Evolutionary conservation across 768 basidiomycete species (phyloP), one percentile per base, ranked within the genome.

Genomic region (Panellus pusillus): DNA sequence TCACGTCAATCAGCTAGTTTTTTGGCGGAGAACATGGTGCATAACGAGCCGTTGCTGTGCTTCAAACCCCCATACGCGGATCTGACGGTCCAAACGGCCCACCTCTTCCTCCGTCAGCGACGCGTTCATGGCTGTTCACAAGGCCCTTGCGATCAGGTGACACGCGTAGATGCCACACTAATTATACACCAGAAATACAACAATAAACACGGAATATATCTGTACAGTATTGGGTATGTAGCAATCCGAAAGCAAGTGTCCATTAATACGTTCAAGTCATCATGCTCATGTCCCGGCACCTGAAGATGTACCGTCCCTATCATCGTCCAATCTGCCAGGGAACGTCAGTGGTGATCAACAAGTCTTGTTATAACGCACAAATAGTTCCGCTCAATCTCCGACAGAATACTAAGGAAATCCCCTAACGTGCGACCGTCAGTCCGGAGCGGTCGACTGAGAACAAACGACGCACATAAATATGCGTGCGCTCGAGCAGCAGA

Each of bases 21-120:
- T 50, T 55, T 57, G 49, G 39, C 42, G 56, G 55, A 47, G 43
- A 32, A 27, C 35, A 47, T 19, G 40, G 49, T 31, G 58, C 9
- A 32, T 40, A 58, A 63, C 74, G 55, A 62, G 91, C 94, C 89
- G 82, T 72, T 97, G 93, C 68, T 99, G 97, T 32, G 97, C 97
- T 68, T 98, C 97, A 38, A 98, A 82, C 41, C 97, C 97, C 97
- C 97, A 99, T 62, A 98, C 73, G 28, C 96, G 84, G 75, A 98
- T 97, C 70, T 98, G 95, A 24, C 96, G 86, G 69, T 98, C 97
- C 69, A 98, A 97, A 20, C 97, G 79, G 13, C 89, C 91, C 19
- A 73, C 71, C 68, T 77, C 74, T 74, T 87, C 87, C 72, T 89
- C 87, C 43, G 87, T 87, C 47, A 88, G 79, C 72, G 45, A 74